phyloP scores from a whole-genome alignment of 2,329 filamentous ascomycete species.

The Colletotrichum siamense region DNA sequence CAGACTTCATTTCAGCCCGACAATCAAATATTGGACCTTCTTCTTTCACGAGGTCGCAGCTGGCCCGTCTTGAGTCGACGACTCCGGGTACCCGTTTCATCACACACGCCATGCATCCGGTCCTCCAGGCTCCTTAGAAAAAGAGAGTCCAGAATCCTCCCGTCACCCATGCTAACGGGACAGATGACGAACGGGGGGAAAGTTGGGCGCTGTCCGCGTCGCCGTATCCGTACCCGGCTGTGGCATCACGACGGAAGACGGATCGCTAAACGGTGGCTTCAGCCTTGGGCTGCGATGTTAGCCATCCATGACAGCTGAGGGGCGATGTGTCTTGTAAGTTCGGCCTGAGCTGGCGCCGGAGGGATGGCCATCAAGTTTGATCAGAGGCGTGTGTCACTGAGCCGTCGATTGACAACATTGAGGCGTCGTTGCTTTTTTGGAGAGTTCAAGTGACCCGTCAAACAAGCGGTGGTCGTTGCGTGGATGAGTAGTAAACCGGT shows the following conservation, averaged over 20 bases:
- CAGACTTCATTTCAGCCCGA: not conserved
- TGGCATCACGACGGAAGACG: not conserved
- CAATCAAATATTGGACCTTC: not conserved
- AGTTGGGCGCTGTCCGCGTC: not conserved
- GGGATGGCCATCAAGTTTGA: not conserved
- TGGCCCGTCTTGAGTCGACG: not conserved
- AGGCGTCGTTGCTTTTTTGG: not conserved
- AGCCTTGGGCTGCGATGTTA: not conserved
- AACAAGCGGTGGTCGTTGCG: conserved; percentile 10
- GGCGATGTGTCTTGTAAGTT: not conserved
- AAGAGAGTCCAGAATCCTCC: not conserved
- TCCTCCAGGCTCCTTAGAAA: not conserved
- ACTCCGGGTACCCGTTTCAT: not conserved
- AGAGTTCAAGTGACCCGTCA: conserved; percentile 1
- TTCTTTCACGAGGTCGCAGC: not conserved
- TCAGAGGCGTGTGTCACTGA: not conserved
- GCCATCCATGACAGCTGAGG: not conserved
- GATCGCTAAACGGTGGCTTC: not conserved
- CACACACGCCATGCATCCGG: not conserved
- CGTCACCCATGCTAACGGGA: not conserved
- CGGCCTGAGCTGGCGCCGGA: not conserved
- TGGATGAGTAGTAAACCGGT: not conserved
- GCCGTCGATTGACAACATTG: not conserved
- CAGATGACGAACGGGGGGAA: not conserved
- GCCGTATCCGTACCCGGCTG: not conserved